phyloP scores from a whole-genome alignment of 805 yeast genomes.

The Cyberlindnera japonica region DNA sequence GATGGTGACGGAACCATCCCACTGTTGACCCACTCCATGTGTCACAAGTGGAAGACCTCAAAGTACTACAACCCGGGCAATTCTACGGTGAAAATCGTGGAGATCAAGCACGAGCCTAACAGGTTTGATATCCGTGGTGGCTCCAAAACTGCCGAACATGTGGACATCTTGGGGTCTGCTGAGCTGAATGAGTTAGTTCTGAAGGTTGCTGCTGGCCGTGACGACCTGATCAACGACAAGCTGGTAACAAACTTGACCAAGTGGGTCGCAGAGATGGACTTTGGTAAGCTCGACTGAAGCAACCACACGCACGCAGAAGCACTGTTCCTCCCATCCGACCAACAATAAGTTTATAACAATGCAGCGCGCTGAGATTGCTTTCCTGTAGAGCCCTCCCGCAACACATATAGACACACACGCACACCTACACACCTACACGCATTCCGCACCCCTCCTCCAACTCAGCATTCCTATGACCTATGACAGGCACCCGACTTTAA shows the following conservation, averaged over 20 bases:
- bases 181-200: slow-evolving; percentile 84
- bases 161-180: slow-evolving; percentile 91
- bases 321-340: too few relatives aligned
- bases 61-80: slow-evolving; percentile 79
- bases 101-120: slow-evolving; percentile 91
- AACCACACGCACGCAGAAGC: too few relatives aligned
- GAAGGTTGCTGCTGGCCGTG: slow-evolving; percentile 78
- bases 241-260: slow-evolving; percentile 55
- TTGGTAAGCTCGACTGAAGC: slow-evolving; percentile 14
- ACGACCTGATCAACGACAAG: slow-evolving; percentile 59
- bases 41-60: slow-evolving; percentile 83
- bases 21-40: slow-evolving; percentile 78
- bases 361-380: too few relatives aligned
- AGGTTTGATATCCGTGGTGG: slow-evolving; percentile 95
- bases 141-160: slow-evolving; percentile 96
- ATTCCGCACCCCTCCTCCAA: too few relatives aligned
- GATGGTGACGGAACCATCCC: slow-evolving; percentile 98
- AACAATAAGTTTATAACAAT: too few relatives aligned
- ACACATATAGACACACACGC: too few relatives aligned
- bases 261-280: slow-evolving; percentile 43
- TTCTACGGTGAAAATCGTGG: slow-evolving; percentile 72
- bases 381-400: too few relatives aligned
- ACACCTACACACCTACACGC: too few relatives aligned
- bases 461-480: too few relatives aligned
- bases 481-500: too few relatives aligned